These are phyloP conservation scores for Silybum marianum DNA, from an alignment of 129 eudicot genomes.

Conservation along the genomic window DNA sequence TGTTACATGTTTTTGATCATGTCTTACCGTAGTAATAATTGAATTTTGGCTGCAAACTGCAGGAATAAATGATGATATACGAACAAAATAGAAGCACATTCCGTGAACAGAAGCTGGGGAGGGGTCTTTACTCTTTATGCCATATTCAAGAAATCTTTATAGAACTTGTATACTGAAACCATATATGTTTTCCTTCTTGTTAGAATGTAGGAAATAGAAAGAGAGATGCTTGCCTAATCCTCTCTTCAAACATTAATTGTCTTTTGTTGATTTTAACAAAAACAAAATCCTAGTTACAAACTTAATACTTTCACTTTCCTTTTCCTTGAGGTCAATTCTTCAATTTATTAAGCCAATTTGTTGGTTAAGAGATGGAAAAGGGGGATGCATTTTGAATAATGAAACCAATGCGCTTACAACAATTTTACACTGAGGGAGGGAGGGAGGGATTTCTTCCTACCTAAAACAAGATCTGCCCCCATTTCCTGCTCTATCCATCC, in stretches of 20 bases:
- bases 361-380: constrained; percentile 9
- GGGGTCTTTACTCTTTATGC: neutral
- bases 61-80: constrained; percentile 33
- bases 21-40: neutral
- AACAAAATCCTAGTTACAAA: too few species aligned
- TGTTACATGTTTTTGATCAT: neutral
- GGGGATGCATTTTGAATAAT: constrained; percentile 20
- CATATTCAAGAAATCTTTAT: neutral
- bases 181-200: neutral
- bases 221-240: neutral
- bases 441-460: constrained; percentile 20
- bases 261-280: neutral
- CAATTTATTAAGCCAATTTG: neutral
- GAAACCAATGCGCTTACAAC: constrained; percentile 18
- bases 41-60: constrained; percentile 21
- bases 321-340: neutral
- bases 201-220: neutral
- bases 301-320: neutral
- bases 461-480: constrained; percentile 20
- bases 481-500: constrained; percentile 28
- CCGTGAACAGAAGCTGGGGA: neutral
- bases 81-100: neutral
- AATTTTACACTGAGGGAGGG: constrained; percentile 27
- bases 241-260: neutral
- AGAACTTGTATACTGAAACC: constrained; percentile 17